Base-by-base conservation (phyloP, 192 early-diverging fungal species). In the Backusella tarrabulga region DNA sequence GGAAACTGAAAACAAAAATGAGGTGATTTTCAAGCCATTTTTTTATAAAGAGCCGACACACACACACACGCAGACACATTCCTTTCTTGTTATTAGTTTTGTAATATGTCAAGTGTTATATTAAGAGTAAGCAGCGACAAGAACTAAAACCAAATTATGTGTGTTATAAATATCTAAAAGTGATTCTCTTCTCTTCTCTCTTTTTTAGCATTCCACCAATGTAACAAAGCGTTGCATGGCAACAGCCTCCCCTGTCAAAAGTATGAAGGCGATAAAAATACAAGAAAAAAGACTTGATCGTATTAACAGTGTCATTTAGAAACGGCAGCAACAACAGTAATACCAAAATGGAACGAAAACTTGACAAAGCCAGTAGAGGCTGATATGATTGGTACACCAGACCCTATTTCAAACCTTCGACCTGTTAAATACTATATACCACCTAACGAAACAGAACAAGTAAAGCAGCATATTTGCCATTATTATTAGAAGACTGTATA, bases 341-440 rank as follows among this genome's bases (percentile, higher is more conserved):
- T 26, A 23, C 56, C 56, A 23, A 71, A 72, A 63, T 77, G 70
- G 32, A 67, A 44, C 4, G 79, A 80, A 14, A 34, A 35, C n/a
- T 56, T 81, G n/a, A 67, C 38, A 3, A 73, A 67, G 15, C 76
- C 76, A 21, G 79, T 80, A 8, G 71, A 40, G 34, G 74, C 73
- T 17, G 83, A 84, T 60, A 80, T 84, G 79, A 80, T 85, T 29
- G 86, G 88, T 8, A 86, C 78, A 34, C 88, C 88, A 35, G 85
- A 89, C 52, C 83, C 85, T 15, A 73, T 89, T 21, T 89, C 88
- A 2, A 89, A 89, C 67, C 50, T 89, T 26, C 83, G 88, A 32
- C 85, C 86, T 35, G 83, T 89, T 7, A 81, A 80, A 75, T 89
- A 89, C 73, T 86, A 80, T 72, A 72, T 87, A 56, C 46, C 83